A percentile compares a stretch with the other conserved stretches of the same genome.
Evolutionary conservation across 2,329 filamentous ascomycete species (phyloP).

Genomic region (Xylaria hypoxylon): DNA sequence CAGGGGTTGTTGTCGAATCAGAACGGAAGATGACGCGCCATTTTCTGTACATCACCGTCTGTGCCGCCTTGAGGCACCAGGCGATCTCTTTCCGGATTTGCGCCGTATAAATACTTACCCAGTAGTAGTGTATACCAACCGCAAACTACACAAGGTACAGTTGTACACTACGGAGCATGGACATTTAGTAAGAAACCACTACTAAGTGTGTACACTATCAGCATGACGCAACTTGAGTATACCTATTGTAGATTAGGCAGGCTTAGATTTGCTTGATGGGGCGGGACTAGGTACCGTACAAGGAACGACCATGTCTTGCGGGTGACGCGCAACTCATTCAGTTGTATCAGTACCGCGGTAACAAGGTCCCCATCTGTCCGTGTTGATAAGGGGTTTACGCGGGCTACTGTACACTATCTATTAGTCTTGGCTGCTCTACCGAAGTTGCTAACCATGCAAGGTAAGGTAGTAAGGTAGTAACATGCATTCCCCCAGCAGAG

Average conservation of each 20-base stretch:
- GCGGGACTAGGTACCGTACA: constrained; percentile 21
- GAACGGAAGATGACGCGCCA: constrained; percentile 47
- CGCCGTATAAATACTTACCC: constrained; percentile 24
- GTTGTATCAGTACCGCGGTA: constrained; percentile 19
- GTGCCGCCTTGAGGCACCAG: constrained; percentile 45
- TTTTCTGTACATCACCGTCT: constrained; percentile 51
- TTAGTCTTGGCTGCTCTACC: constrained; percentile 38
- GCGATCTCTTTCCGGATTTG: constrained; percentile 40
- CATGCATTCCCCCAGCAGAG: constrained; percentile 35
- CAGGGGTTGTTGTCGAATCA: constrained; percentile 44
- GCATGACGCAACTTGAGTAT: constrained; percentile 33
- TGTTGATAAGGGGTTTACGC: constrained; percentile 27
- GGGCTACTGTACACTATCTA: constrained; percentile 27
- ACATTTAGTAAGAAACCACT: constrained; percentile 22
- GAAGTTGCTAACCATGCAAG: constrained; percentile 33
- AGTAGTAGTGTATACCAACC: constrained; percentile 6
- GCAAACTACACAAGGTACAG: constrained; percentile 3
- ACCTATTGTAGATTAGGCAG: constrained; percentile 18
- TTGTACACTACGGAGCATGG: constrained; percentile 5
- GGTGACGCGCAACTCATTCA: constrained; percentile 10
- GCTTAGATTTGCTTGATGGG: constrained; percentile 19
- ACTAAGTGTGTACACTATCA: not conserved
- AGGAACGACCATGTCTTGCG: constrained; percentile 32
- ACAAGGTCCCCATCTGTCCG: constrained; percentile 29
- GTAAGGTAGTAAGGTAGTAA: constrained; percentile 15